Evolutionary conservation across 768 basidiomycete species (phyloP).

Genomic region (Suillus lakei): DNA sequence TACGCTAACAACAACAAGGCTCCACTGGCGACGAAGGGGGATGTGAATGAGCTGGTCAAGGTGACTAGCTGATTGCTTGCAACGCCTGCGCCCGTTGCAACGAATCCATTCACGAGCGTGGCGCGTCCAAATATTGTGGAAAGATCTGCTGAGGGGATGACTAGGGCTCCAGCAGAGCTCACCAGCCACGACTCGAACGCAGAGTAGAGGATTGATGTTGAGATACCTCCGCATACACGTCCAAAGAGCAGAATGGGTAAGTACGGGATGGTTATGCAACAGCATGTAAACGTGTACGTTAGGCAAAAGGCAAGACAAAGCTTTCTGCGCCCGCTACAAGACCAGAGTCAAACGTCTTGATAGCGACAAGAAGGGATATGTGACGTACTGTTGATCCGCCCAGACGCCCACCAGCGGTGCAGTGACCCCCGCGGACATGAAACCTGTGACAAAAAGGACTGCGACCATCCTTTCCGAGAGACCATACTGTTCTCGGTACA

Average conservation of each 20-base stretch:
- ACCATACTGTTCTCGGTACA: constrained; percentile 71
- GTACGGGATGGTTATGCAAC: constrained; percentile 58
- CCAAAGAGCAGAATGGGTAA: constrained; percentile 67
- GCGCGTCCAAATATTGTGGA: constrained; percentile 76
- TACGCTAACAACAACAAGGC: constrained; percentile 56
- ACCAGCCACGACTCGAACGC: constrained; percentile 82
- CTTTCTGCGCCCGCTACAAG: constrained; percentile 62
- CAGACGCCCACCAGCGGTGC: constrained; percentile 76
- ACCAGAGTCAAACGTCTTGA: constrained; percentile 7
- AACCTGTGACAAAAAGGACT: constrained; percentile 77
- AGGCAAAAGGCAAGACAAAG: constrained; percentile 76
- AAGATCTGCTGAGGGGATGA: constrained; percentile 60
- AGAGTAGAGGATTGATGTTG: constrained; percentile 77
- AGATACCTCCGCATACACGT: constrained; percentile 69
- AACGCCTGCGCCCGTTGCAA: constrained; percentile 70
- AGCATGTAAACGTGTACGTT: constrained; percentile 63
- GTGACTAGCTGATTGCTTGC: constrained; percentile 68
- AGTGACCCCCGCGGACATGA: constrained; percentile 67
- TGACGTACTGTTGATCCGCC: constrained; percentile 75
- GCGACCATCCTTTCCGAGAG: constrained; percentile 70
- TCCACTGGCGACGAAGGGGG: constrained; percentile 73
- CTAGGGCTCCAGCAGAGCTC: constrained; percentile 56
- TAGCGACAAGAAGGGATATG: not conserved
- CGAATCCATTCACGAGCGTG: constrained; percentile 73
- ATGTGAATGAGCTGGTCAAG: constrained; percentile 52